These are phyloP conservation scores for Pseudonitzschia pungens DNA, from an alignment of 108 stramenopile genomes.

Conservation along the genomic window DNA sequence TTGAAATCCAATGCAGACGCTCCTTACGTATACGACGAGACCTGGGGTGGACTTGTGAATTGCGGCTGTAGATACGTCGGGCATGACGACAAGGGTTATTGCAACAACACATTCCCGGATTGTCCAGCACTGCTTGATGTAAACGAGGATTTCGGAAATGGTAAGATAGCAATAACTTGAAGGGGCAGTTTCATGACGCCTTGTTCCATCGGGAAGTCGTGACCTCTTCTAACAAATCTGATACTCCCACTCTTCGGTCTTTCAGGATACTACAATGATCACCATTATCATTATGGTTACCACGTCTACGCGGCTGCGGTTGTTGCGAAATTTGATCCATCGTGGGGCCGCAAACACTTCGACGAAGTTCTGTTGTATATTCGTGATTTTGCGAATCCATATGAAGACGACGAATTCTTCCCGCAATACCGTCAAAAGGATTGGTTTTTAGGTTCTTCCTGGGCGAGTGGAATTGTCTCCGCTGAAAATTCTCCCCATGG, in stretches of 20 bases:
- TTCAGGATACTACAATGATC: conserved; percentile 85
- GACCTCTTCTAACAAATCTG: neutral
- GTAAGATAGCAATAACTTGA: conserved; percentile 2
- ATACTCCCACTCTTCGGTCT: neutral
- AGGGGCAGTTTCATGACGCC: neutral
- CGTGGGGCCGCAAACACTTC: conserved; percentile 71
- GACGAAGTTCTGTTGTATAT: conserved; percentile 74
- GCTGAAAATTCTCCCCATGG: conserved; percentile 76
- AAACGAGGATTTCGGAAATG: conserved; percentile 83
- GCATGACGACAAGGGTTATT: conserved; percentile 30
- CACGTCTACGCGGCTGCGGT: conserved; percentile 87
- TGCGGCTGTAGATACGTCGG: conserved; percentile 78
- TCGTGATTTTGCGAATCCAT: conserved; percentile 87
- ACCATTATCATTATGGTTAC: conserved; percentile 91
- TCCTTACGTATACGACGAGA: conserved; percentile 71
- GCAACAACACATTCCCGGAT: conserved; percentile 64
- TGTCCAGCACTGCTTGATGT: conserved; percentile 76
- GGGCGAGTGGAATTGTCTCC: conserved; percentile 80
- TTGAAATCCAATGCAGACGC: conserved; percentile 65
- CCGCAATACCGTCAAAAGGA: conserved; percentile 78
- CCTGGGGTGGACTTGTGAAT: conserved; percentile 84
- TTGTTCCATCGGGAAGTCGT: neutral
- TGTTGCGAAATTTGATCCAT: conserved; percentile 64
- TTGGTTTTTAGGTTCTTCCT: conserved; percentile 73
- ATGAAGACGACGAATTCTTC: conserved; percentile 68